Conservation (phyloP, 78 protist species). For the Dictyostelium firmibasis region DNA sequence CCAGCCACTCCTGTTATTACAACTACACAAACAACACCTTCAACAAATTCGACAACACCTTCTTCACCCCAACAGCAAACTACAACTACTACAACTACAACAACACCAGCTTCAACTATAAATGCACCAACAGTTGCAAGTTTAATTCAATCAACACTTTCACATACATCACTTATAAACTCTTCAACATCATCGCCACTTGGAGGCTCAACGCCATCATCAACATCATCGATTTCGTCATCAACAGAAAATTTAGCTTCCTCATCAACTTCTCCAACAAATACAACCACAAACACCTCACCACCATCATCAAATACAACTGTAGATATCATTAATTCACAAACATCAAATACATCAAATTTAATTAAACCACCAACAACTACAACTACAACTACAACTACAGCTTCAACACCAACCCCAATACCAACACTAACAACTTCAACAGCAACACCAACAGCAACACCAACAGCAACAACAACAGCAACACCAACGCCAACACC, state of each 20-base stretch:
- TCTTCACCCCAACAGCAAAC: not conserved
- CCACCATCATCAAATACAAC: not conserved
- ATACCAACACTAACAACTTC: too few relatives aligned
- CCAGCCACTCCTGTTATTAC: not conserved
- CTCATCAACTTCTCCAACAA: not conserved
- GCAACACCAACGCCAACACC: too few relatives aligned
- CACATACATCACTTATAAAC: conserved; percentile 1
- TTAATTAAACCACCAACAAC: not conserved
- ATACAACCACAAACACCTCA: not conserved
- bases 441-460: too few relatives aligned
- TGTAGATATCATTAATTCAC: not conserved
- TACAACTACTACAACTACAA: not conserved
- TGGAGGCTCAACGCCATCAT: not conserved
- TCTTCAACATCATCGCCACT: not conserved
- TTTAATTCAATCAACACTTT: not conserved
- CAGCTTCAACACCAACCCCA: too few relatives aligned
- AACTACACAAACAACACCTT: not conserved
- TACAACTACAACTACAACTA: not conserved
- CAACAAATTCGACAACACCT: not conserved
- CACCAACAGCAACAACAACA: not conserved
- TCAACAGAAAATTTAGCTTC: not conserved
- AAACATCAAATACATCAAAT: not conserved
- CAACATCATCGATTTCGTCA: not conserved
- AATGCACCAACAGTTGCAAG: not conserved
- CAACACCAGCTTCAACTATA: not conserved